Conservation (phyloP, 2,329 filamentous ascomycete species). For the Herpotrichia juniperi region DNA sequence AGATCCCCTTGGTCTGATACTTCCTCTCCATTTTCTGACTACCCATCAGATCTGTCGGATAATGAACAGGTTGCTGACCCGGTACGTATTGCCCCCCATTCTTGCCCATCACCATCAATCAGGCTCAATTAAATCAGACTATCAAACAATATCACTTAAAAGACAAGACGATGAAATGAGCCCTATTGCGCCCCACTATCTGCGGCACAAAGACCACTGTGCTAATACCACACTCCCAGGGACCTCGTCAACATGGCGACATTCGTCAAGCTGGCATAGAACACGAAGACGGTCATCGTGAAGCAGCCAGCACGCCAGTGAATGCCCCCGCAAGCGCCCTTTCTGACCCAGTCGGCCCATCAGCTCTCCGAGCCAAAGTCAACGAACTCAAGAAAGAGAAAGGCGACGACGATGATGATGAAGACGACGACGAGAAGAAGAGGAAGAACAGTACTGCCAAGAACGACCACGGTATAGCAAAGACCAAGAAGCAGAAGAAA, state of each 20-base stretch:
- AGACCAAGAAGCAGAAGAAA: slow-evolving; percentile 5
- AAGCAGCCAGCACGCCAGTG: slow-evolving; percentile 3
- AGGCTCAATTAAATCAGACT: not conserved
- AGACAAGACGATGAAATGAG: no score
- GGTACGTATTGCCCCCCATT: not conserved
- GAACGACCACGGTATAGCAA: slow-evolving; percentile 1
- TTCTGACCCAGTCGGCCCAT: not conserved
- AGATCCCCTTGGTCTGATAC: slow-evolving; percentile 4
- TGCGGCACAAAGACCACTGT: no score
- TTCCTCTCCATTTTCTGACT: slow-evolving; percentile 2
- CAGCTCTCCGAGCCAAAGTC: not conserved
- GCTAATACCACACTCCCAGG: no score
- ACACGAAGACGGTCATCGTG: not conserved
- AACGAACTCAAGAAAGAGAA: not conserved
- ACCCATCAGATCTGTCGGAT: slow-evolving; percentile 2
- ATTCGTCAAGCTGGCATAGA: not conserved
- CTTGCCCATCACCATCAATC: not conserved
- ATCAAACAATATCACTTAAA: no score
- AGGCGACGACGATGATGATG: slow-evolving; percentile 1
- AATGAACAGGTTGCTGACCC: not conserved
- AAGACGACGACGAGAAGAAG: not conserved
- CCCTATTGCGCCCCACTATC: no score
- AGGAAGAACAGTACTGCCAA: not conserved
- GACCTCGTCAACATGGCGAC: not conserved
- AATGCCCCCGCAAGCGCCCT: not conserved